Conservation (phyloP, 371 early-diverging fungal species). For the Mucor mucedo region DNA sequence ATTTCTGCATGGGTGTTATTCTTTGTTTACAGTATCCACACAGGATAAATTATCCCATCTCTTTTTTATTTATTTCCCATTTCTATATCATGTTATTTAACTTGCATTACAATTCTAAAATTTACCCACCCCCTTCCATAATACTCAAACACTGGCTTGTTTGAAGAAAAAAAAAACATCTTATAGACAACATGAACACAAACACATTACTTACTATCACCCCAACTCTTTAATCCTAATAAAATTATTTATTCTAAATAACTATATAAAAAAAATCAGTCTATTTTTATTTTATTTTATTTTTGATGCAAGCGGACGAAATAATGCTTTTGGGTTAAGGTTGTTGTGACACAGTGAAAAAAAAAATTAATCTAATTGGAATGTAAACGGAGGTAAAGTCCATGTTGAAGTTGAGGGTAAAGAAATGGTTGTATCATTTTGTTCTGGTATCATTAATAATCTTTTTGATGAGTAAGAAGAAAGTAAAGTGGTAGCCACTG, state of each 20-base stretch:
- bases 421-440: slow-evolving; percentile 4
- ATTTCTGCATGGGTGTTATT: slow-evolving; percentile 52
- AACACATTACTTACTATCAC: not conserved
- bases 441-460: not conserved
- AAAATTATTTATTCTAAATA: not conserved
- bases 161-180: not conserved
- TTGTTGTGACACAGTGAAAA: not conserved
- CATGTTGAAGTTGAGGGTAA: slow-evolving; percentile 27
- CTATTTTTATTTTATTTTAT: not conserved
- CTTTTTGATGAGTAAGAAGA: not conserved
- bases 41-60: slow-evolving; percentile 3
- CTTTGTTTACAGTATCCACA: slow-evolving; percentile 46
- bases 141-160: not conserved
- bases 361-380: slow-evolving; percentile 7
- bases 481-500: not conserved
- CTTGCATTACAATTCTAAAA: not conserved
- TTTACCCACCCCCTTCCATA: not conserved
- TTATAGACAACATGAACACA: not conserved
- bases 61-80: not conserved
- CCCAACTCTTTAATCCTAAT: slow-evolving; percentile 5
- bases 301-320: not conserved
- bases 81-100: not conserved
- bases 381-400: slow-evolving; percentile 12
- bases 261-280: not conserved
- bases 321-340: no score